Evolutionary conservation across 306 rosid species (phyloP).

Genomic region (Astragalus glycyphyllos): DNA sequence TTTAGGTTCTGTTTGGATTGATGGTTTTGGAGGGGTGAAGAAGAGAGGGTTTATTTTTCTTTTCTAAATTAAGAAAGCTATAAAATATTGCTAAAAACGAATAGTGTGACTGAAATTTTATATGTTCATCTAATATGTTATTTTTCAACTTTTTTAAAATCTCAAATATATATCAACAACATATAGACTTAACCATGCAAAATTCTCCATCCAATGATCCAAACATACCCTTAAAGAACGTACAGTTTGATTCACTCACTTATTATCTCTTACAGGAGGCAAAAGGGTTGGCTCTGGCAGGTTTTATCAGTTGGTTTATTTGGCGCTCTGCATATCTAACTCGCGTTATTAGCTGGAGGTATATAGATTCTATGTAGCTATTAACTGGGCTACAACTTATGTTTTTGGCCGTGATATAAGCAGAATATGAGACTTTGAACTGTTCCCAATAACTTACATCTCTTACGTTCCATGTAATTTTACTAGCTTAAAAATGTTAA

Average conservation of each 20-base stretch:
- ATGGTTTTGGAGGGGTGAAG: no score
- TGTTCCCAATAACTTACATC: not conserved
- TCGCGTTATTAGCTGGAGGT: constrained; percentile 95
- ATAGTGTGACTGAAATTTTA: no score
- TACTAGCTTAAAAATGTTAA: constrained; percentile 1
- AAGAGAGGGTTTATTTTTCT: no score
- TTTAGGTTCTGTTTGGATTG: not conserved
- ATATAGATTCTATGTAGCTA: constrained; percentile 87
- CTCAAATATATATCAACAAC: no score
- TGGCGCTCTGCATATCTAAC: constrained; percentile 94
- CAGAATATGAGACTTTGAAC: constrained; percentile 61
- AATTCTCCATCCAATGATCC: no score
- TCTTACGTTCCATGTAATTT: not conserved
- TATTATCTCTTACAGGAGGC: constrained; percentile 57
- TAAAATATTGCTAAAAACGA: no score
- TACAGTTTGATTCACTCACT: constrained; percentile 26
- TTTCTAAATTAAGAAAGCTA: no score
- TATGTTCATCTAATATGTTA: no score
- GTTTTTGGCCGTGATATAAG: constrained; percentile 95
- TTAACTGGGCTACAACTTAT: constrained; percentile 91
- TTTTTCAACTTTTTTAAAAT: no score
- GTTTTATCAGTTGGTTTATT: constrained; percentile 84
- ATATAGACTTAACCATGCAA: no score
- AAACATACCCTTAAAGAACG: not conserved
- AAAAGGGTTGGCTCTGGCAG: constrained; percentile 85